Evolutionary conservation across 768 basidiomycete genomes (phyloP), one percentile per base, ranked within the genome.

Genomic region (Vararia minispora): DNA sequence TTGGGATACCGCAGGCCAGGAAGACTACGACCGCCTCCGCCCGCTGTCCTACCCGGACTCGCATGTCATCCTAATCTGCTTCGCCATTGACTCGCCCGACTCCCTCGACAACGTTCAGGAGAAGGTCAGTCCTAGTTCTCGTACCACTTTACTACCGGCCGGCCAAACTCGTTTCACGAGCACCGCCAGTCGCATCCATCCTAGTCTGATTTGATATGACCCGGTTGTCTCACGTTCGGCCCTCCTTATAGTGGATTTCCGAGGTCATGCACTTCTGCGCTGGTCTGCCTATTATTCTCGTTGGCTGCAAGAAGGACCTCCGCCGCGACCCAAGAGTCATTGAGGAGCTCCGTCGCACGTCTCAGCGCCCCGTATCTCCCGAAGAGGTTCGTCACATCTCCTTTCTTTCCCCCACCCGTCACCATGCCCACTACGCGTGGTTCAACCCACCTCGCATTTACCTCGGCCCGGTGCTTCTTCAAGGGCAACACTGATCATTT

Each of bases 1-100:
- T 52, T 98, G 95, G 95, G 95, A 98, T 92, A 98, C 95, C 37
- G 94, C 95, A 24, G 95, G 95, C 38, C 94, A 98, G 62, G 94
- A 97, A 65, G 95, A 98, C 61, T 98, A 98, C 62, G 95, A 98
- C 63, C 87, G 94, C 53, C 87, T 99, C 50, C 77, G 95, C 40
- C 95, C 95, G 44, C 76, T 99, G 57, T 88, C 84, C 53, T 99
- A 99, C 66, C 94, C 94, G 40, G 94, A 98, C 66, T 92, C 90
- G n/a, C 92, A 99, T 59, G 92, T 99, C 62, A 98, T 99, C 67
- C 76, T 98, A 51, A 95, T 99, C 64, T 97, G 94, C 62, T 99
- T 95, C 61, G 91, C 95, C 29, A 79, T 98, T 50, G 95, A 99
- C 70, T 90, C 86, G 37, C 92, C 92, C 24, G 92, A 97, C 61